Conservation (phyloP, 169 alveolate species). For the Ichthyophthirius multifiliis region DNA sequence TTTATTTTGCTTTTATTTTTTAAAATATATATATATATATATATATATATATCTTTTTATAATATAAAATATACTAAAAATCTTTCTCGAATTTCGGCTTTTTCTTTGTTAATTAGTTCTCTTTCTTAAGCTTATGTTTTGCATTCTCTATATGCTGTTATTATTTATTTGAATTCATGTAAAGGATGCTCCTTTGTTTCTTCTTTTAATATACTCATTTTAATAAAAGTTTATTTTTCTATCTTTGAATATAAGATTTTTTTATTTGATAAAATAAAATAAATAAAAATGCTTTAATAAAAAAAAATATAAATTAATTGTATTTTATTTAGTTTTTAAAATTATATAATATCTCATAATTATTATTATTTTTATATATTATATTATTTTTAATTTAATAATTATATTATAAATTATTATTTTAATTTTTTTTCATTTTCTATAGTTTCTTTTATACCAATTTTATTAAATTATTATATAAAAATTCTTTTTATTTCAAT, state of each 20-base stretch:
- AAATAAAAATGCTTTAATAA: too few species aligned
- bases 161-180: slow-evolving; percentile 92
- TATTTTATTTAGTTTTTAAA: background rate
- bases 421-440: background rate
- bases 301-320: too few species aligned
- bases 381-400: background rate
- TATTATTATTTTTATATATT: background rate
- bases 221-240: too few species aligned
- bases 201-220: background rate
- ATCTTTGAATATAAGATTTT: too few species aligned
- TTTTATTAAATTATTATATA: background rate
- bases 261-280: too few species aligned
- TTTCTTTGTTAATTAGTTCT: slow-evolving; percentile 96
- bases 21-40: background rate
- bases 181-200: background rate
- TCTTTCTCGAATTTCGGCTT: slow-evolving; percentile 97
- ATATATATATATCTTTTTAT: background rate
- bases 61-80: slow-evolving; percentile 72
- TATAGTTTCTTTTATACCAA: background rate
- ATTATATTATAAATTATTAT: background rate
- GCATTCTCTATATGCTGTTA: slow-evolving; percentile 96
- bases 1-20: slow-evolving; percentile 49
- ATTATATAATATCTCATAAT: background rate
- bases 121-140: slow-evolving; percentile 99
- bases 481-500: background rate